A percentile compares a stretch with the other conserved stretches of the same genome.
phyloP scores from a whole-genome alignment of 345 rosid genomes.

The Lepidium aucheri region DNA sequence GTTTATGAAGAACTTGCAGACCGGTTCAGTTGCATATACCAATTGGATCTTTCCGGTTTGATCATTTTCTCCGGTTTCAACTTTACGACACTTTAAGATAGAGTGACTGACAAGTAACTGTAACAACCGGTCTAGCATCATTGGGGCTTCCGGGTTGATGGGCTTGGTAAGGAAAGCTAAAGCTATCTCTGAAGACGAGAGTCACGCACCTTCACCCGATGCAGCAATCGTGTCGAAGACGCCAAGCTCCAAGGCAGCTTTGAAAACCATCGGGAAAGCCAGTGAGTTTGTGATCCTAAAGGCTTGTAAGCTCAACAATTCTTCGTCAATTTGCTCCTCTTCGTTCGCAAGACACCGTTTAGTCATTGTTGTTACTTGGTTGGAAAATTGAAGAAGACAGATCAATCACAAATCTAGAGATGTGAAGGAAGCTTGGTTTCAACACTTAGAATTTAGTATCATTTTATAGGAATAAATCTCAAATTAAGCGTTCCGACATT shows the following conservation, averaged over 20 bases:
- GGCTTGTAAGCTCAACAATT: not conserved
- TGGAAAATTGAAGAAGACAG: not conserved
- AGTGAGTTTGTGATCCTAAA: not conserved
- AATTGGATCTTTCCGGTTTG: not conserved
- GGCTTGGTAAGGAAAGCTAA: slow-evolving; percentile 8
- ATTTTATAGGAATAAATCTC: not conserved
- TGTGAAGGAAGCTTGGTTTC: not conserved
- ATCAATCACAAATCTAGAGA: not conserved
- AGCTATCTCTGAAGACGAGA: slow-evolving; percentile 35
- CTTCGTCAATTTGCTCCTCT: not conserved
- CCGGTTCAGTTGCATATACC: slow-evolving; percentile 12
- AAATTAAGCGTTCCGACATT: not conserved
- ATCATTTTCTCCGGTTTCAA: not conserved
- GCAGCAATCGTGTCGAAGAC: slow-evolving; percentile 33
- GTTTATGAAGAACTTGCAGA: slow-evolving; percentile 21
- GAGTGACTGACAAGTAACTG: slow-evolving; percentile 31
- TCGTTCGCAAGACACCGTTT: not conserved
- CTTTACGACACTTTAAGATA: not conserved
- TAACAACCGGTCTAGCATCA: slow-evolving; percentile 38
- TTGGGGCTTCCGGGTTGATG: slow-evolving; percentile 25
- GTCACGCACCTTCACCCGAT: slow-evolving; percentile 2
- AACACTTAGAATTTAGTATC: not conserved
- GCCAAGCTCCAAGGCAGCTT: slow-evolving; percentile 35
- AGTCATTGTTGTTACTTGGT: not conserved
- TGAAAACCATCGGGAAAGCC: slow-evolving; percentile 35